phyloP scores from a whole-genome alignment of 2,329 filamentous ascomycete genomes.

The Monosporascus sp. region DNA sequence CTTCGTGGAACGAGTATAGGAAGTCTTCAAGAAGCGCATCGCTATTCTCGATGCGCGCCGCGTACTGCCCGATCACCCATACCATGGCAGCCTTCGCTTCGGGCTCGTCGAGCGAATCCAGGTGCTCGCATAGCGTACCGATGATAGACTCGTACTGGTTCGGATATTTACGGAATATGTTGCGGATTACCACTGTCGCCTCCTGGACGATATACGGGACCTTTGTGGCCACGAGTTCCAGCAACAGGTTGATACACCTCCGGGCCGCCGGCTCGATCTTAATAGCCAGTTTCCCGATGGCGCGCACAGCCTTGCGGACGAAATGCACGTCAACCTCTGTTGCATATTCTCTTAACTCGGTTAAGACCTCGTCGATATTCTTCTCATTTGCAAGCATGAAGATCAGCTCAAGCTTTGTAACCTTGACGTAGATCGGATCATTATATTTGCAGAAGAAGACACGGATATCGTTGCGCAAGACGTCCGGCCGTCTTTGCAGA shows the following conservation, averaged over 20 bases:
- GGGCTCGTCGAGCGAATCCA: conserved; percentile 93
- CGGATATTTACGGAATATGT: conserved; percentile 98
- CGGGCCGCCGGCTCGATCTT: conserved; percentile 94
- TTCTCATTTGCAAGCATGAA: conserved; percentile 97
- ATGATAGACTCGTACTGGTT: conserved; percentile 99
- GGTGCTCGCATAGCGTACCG: conserved; percentile 87
- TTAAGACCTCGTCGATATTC: conserved; percentile 93
- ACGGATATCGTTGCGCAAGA: conserved; percentile 90
- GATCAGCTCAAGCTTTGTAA: conserved; percentile 96
- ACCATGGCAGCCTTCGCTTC: conserved; percentile 99
- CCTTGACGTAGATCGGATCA: conserved; percentile 98
- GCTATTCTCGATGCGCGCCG: conserved; percentile 94
- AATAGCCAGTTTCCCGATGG: conserved; percentile 96
- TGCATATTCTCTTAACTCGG: conserved; percentile 91
- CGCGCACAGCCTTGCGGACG: conserved; percentile 92
- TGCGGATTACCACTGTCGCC: conserved; percentile 95
- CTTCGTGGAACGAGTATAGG: conserved; percentile 86
- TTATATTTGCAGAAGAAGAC: conserved; percentile 99
- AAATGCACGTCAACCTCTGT: conserved; percentile 99
- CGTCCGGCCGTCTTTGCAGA: conserved; percentile 85
- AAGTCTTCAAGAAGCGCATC: conserved; percentile 94
- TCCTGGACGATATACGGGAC: conserved; percentile 98
- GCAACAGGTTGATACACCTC: conserved; percentile 84
- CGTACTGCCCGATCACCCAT: conserved; percentile 98
- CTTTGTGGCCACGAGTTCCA: conserved; percentile 95